A percentile compares a stretch with the other conserved stretches of the same genome.
Conservation (phyloP, 345 rosid genomes). For the Nephelium lappaceum region DNA sequence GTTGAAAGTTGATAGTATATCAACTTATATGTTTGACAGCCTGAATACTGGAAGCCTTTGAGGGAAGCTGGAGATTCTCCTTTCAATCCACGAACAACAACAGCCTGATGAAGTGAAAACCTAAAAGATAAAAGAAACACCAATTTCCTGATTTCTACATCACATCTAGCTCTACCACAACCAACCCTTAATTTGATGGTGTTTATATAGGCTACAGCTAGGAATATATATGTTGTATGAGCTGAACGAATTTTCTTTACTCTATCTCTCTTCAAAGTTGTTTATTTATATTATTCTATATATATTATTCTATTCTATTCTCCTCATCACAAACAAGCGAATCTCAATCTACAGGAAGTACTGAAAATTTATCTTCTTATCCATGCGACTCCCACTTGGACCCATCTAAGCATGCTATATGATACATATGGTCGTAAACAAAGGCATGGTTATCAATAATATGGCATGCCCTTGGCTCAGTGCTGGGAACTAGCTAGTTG, state of each 20-base stretch:
- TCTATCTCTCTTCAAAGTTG: not conserved
- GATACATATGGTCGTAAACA: too few relatives aligned
- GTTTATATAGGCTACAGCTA: conserved; percentile 9
- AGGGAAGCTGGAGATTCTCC: conserved; percentile 5
- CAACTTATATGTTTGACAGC: too few relatives aligned
- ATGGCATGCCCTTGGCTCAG: too few relatives aligned
- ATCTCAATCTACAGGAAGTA: not conserved
- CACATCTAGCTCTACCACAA: too few relatives aligned
- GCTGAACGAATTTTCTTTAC: not conserved
- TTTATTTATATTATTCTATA: too few relatives aligned
- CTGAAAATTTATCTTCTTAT: not conserved
- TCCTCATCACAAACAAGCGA: not conserved
- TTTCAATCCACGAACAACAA: not conserved
- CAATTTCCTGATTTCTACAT: not conserved
- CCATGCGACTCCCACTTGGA: too few relatives aligned
- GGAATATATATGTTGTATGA: not conserved
- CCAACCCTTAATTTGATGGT: not conserved
- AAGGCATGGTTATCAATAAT: too few relatives aligned
- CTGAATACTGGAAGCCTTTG: conserved; percentile 9
- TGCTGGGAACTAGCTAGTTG: too few relatives aligned
- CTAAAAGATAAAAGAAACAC: too few relatives aligned
- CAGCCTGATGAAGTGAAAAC: too few relatives aligned
- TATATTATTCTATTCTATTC: not conserved
- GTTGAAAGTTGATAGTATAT: too few relatives aligned
- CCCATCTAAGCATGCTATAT: too few relatives aligned